Conservation (phyloP, 2,329 filamentous ascomycete genomes). For the Aspergillus awamori region DNA sequence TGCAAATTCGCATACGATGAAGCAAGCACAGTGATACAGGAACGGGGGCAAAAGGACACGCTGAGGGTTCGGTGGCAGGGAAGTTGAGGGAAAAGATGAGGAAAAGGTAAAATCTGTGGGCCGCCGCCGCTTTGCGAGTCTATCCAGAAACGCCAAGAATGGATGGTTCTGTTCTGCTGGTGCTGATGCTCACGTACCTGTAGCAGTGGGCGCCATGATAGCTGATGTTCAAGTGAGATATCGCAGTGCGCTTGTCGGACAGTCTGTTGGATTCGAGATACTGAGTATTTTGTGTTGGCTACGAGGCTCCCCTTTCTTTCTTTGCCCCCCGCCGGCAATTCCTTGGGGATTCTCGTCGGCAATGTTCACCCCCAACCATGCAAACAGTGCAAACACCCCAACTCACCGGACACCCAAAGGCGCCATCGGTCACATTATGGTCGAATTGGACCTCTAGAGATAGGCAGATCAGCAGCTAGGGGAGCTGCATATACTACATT, state of each 20-base stretch:
- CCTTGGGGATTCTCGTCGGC: neutral
- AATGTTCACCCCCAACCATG: neutral
- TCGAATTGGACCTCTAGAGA: neutral
- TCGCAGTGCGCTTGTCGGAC: neutral
- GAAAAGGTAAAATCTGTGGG: slow-evolving; percentile 4
- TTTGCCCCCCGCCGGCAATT: neutral
- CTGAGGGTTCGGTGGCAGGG: neutral
- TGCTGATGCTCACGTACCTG: slow-evolving; percentile 2
- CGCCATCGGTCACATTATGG: neutral
- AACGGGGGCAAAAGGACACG: slow-evolving; percentile 6
- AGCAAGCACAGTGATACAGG: neutral
- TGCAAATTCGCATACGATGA: neutral
- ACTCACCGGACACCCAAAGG: neutral
- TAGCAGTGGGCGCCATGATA: neutral
- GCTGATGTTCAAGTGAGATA: neutral
- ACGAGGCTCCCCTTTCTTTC: neutral
- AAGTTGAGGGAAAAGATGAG: neutral
- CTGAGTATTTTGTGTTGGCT: neutral
- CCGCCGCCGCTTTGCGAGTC: slow-evolving; percentile 3
- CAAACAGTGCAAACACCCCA: neutral
- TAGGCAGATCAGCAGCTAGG: neutral
- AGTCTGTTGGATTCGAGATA: neutral
- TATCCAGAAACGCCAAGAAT: slow-evolving; percentile 16
- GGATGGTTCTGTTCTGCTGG: neutral
- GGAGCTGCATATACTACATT: neutral